Base-by-base conservation (phyloP, 2,329 filamentous ascomycete genomes). In the Dissoconium aciculare region DNA sequence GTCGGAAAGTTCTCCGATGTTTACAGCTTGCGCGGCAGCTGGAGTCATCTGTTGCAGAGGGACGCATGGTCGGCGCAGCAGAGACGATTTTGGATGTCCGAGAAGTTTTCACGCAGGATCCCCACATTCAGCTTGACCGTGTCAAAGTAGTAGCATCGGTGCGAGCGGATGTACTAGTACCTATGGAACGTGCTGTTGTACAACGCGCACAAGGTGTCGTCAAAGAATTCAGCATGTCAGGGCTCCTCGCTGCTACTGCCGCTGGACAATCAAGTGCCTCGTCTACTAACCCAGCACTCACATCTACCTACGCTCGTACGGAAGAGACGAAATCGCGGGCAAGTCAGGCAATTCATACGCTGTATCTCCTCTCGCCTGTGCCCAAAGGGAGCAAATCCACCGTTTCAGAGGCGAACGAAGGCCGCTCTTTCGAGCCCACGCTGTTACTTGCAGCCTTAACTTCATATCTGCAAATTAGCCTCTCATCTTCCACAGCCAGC, bases 1-100 rank as follows among this genome's bases (percentile, higher is more conserved):
- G 78, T 1, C 64, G 85, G 26, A 71, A 77, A 0, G 79, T 92
- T 9, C 74, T 72, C 26, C 66, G 87, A 30, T 85, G 79, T 49
- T 63, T 95, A 25, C 77, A 79, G 47, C 62, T 95, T 3, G 84
- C 82, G 0, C 65, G 85, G 26, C 83, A 92, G 58, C 67, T 98
- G 8, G 83, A 95, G 52, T 69, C 19, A 8, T n/a, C 8, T 23
- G 19, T 23, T n/a, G 19, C 8, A n/a, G 19, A 23, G 19, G 19
- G 74, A 26, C 78, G 80, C 1, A 67, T 94, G 47, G 71, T 92
- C n/a, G 68, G 82, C 26, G 89, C 82, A 30, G 74, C 81, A 0
- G 73, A 84, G 50, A 85, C 81, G 0, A 62, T 95, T 5, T 52
- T 94, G 5, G 77, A 72, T 9, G 57, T 94, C 3, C 28, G 32